phyloP scores from a whole-genome alignment of 2,329 filamentous ascomycete species.

The Talaromyces albobiverticillius region DNA sequence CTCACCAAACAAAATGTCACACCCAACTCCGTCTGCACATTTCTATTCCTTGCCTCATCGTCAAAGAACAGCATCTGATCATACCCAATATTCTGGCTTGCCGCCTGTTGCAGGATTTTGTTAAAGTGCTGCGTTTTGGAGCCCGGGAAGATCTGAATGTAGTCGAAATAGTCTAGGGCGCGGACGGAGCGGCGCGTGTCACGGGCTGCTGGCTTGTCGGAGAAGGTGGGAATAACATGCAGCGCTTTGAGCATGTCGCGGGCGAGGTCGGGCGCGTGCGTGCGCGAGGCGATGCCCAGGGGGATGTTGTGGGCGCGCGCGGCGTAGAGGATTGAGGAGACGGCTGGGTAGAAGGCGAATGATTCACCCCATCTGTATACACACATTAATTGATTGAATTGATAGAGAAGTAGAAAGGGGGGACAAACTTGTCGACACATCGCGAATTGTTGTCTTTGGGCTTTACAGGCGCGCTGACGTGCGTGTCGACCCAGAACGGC shows the following conservation, averaged over 20 bases:
- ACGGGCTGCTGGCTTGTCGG: slow-evolving; percentile 33
- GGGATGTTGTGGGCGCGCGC: slow-evolving; percentile 54
- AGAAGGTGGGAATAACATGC: slow-evolving; percentile 52
- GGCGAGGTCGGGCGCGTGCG: slow-evolving; percentile 73
- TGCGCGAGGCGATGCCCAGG: slow-evolving; percentile 77
- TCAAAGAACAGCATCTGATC: slow-evolving; percentile 95
- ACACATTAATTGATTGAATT: no score
- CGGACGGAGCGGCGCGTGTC: slow-evolving; percentile 46
- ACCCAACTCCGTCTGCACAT: slow-evolving; percentile 71
- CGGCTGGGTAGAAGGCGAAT: slow-evolving; percentile 69
- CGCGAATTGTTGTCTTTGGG: slow-evolving; percentile 53
- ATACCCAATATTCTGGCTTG: slow-evolving; percentile 68
- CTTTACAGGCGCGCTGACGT: slow-evolving; percentile 73
- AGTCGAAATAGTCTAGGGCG: slow-evolving; percentile 54
- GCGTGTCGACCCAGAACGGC: slow-evolving; percentile 98
- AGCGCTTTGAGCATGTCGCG: slow-evolving; percentile 76
- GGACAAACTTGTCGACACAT: slow-evolving; percentile 38
- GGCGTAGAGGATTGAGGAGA: slow-evolving; percentile 64
- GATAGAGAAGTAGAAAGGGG: slow-evolving; percentile 14
- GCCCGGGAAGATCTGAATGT: slow-evolving; percentile 65
- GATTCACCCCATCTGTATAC: slow-evolving; percentile 56
- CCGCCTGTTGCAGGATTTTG: slow-evolving; percentile 64
- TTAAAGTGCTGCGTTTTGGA: slow-evolving; percentile 85
- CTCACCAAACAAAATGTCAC: slow-evolving; percentile 80
- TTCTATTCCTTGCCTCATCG: slow-evolving; percentile 80